A percentile compares a stretch with the other conserved stretches of the same genome.
phyloP scores from a whole-genome alignment of 2,329 filamentous ascomycete genomes.

The Volutella citrinella region DNA sequence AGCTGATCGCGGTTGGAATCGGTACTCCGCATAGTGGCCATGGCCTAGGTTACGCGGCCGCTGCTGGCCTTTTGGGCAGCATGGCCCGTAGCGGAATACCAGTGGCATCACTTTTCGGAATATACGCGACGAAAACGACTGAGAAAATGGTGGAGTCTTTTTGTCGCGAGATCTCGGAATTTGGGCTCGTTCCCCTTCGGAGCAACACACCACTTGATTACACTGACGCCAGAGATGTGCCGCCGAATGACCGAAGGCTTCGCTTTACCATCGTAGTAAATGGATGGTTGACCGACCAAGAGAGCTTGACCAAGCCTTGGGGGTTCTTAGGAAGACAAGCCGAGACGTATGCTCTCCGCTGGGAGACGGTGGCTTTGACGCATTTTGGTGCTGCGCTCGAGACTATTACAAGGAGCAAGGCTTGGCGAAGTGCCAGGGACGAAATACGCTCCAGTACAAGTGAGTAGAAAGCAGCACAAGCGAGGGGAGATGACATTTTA shows the following conservation, averaged over 20 bases:
- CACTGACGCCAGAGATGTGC: conserved; percentile 48
- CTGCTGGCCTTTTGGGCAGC: conserved; percentile 75
- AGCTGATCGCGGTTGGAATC: conserved; percentile 74
- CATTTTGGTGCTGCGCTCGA: conserved; percentile 77
- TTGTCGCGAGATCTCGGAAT: conserved; percentile 81
- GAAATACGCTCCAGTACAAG: conserved; percentile 46
- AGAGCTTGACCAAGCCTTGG: conserved; percentile 73
- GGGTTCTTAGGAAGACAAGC: conserved; percentile 66
- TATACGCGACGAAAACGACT: conserved; percentile 82
- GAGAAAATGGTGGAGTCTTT: conserved; percentile 88
- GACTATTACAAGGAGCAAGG: conserved; percentile 71
- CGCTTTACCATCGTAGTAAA: conserved; percentile 80
- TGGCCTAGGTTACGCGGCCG: conserved; percentile 69
- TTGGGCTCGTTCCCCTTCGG: conserved; percentile 76
- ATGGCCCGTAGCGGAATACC: conserved; percentile 76
- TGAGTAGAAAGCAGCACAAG: too few relatives aligned
- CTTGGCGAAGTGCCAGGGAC: conserved; percentile 69
- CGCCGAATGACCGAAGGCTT: conserved; percentile 62
- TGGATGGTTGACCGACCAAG: conserved; percentile 74
- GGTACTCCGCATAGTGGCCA: conserved; percentile 75
- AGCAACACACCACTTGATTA: conserved; percentile 38
- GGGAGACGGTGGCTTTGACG: conserved; percentile 74
- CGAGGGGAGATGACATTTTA: too few relatives aligned
- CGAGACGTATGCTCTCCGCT: conserved; percentile 80
- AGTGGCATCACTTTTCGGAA: conserved; percentile 84